Conservation (phyloP, 192 early-diverging fungal species). For the Coemansia sp. region DNA sequence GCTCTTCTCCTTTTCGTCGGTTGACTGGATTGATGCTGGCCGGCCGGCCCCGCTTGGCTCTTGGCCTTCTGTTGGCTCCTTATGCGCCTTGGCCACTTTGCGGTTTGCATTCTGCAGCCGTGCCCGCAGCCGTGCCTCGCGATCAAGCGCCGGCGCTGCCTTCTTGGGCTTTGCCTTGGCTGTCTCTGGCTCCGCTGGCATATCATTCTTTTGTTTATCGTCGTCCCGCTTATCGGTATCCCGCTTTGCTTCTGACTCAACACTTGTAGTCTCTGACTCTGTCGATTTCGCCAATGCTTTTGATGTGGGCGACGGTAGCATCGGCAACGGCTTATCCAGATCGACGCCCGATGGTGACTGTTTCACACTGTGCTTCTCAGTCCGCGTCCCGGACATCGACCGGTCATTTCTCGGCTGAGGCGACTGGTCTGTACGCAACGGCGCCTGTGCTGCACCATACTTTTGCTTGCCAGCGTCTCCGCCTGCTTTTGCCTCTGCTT, state of each 20-base stretch:
- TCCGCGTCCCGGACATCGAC: no score
- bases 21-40: slow-evolving; percentile 1
- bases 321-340: slow-evolving; percentile 34
- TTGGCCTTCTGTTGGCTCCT: background rate
- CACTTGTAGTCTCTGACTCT: no score
- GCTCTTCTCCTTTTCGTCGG: background rate
- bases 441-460: no score
- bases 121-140: slow-evolving; percentile 36
- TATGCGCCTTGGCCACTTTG: slow-evolving; percentile 32
- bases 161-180: background rate
- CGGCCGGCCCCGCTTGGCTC: background rate
- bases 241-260: no score
- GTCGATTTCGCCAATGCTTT: no score
- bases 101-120: slow-evolving; percentile 38
- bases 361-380: background rate
- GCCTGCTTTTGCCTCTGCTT: background rate
- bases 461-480: background rate
- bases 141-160: slow-evolving; percentile 9
- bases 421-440: no score
- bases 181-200: background rate
- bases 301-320: slow-evolving; percentile 3
- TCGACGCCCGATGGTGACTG: slow-evolving; percentile 6
- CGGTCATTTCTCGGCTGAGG: no score
- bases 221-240: no score
- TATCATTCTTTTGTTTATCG: background rate